Conservation (phyloP, 805 yeast genomes). For the Metahyphopichia silvanorum region DNA sequence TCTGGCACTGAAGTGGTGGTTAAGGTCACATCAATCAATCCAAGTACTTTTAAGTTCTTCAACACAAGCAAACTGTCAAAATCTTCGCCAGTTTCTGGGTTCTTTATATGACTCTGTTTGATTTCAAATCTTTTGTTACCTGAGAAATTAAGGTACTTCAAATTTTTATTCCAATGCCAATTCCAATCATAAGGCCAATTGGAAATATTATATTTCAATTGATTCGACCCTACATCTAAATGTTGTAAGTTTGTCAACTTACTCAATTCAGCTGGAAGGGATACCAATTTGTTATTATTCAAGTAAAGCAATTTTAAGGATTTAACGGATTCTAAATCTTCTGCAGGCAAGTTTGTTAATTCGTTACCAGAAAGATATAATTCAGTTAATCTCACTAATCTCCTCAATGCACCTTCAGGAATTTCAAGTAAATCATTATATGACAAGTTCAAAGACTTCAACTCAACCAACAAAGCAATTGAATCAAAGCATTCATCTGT, state of each 20-base stretch:
- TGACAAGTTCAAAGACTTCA: constrained; percentile 68
- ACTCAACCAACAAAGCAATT: constrained; percentile 53
- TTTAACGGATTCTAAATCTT: constrained; percentile 66
- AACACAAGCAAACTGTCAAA: constrained; percentile 64
- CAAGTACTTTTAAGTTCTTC: constrained; percentile 68
- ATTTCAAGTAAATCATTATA: constrained; percentile 84
- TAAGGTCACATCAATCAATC: constrained; percentile 92
- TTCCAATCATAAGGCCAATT: constrained; percentile 98
- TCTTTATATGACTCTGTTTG: constrained; percentile 55
- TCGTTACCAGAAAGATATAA: constrained; percentile 83
- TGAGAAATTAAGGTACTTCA: constrained; percentile 81
- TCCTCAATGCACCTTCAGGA: constrained; percentile 66
- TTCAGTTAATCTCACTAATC: constrained; percentile 55
- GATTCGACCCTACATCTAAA: constrained; percentile 89
- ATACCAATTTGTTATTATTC: constrained; percentile 81
- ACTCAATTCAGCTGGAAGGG: constrained; percentile 86
- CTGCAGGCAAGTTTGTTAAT: constrained; percentile 76
- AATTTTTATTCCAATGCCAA: constrained; percentile 80
- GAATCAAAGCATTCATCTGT: constrained; percentile 73
- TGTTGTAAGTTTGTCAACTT: constrained; percentile 60
- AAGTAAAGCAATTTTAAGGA: constrained; percentile 60
- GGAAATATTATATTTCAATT: constrained; percentile 84
- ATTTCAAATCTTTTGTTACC: constrained; percentile 93
- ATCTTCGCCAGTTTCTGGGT: constrained; percentile 58
- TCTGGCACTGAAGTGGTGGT: constrained; percentile 89